A percentile compares a stretch with the other conserved stretches of the same genome.
Conservation (phyloP, 805 yeast species). For the Tanozyma kutaoensis region DNA sequence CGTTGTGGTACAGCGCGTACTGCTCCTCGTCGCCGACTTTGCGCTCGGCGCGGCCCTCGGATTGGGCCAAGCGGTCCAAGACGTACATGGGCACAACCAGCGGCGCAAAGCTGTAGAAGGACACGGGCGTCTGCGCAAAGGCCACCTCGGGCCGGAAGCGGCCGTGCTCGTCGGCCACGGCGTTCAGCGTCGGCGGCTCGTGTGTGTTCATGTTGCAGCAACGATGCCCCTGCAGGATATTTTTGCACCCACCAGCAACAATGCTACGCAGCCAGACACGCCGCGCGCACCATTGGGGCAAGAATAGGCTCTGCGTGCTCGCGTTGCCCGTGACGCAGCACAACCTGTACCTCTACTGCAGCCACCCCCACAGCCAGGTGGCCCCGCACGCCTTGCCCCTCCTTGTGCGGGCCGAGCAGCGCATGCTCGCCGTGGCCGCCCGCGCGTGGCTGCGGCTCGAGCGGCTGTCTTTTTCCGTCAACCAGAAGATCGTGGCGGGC, state of each 20-base stretch:
- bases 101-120: slow-evolving; percentile 21
- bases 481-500: slow-evolving; percentile 41
- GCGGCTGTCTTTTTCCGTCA: slow-evolving; percentile 40
- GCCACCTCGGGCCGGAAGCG: slow-evolving; percentile 8
- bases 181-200: slow-evolving; percentile 1
- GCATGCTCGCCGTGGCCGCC: slow-evolving; percentile 34
- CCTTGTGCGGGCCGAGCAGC: slow-evolving; percentile 29
- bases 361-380: slow-evolving; percentile 29
- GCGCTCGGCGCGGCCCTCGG: slow-evolving; percentile 11
- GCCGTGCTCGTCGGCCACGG: slow-evolving; percentile 3
- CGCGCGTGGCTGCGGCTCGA: slow-evolving; percentile 52
- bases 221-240: too few relatives aligned
- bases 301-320: slow-evolving; percentile 33
- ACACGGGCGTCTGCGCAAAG: slow-evolving; percentile 11
- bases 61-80: slow-evolving; percentile 36
- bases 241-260: too few relatives aligned
- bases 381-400: slow-evolving; percentile 16
- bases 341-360: slow-evolving; percentile 55
- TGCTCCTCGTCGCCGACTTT: slow-evolving; percentile 15
- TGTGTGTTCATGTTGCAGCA: neutral
- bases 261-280: neutral
- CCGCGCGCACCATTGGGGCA: neutral
- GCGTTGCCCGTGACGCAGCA: slow-evolving; percentile 60
- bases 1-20: slow-evolving; percentile 21
- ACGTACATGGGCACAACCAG: slow-evolving; percentile 50